Evolutionary conservation across 2,329 filamentous ascomycete species (phyloP).

Genomic region (Scedosporium dehoogii): DNA sequence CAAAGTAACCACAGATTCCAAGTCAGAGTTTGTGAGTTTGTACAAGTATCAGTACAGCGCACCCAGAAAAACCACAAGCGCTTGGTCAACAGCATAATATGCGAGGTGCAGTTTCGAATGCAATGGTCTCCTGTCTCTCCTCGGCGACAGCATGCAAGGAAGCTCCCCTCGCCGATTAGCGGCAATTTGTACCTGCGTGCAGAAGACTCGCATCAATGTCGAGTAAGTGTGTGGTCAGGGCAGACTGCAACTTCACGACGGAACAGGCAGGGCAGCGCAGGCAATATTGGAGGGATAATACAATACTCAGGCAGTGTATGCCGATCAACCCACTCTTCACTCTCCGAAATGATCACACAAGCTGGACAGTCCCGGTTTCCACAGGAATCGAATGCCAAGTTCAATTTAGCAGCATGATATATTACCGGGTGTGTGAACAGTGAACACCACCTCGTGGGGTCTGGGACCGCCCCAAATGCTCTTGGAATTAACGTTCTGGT

Average conservation of each 20-base stretch:
- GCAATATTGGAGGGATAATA: too few relatives aligned
- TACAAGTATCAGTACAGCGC: not conserved
- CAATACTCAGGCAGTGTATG: not conserved
- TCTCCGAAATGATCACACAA: not conserved
- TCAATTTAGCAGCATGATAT: too few relatives aligned
- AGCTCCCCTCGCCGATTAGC: not conserved
- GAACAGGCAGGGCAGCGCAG: too few relatives aligned
- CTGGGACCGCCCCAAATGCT: too few relatives aligned
- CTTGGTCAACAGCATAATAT: not conserved
- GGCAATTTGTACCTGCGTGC: not conserved
- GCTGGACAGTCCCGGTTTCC: slow-evolving; percentile 6
- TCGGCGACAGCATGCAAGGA: not conserved
- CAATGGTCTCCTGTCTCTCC: not conserved
- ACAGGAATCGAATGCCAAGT: not conserved
- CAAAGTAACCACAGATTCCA: too few relatives aligned
- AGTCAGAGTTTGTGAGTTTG: not conserved
- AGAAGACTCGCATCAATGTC: not conserved
- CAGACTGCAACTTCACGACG: too few relatives aligned
- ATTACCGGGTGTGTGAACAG: too few relatives aligned
- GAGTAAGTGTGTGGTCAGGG: too few relatives aligned
- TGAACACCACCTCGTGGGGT: too few relatives aligned
- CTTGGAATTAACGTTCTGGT: too few relatives aligned
- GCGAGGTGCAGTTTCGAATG: not conserved
- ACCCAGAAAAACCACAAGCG: not conserved
- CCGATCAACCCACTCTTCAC: not conserved